These are phyloP conservation scores for Trichoderma brevicompactum DNA, from an alignment of 2,329 filamentous ascomycete genomes.

Conservation along the genomic window DNA sequence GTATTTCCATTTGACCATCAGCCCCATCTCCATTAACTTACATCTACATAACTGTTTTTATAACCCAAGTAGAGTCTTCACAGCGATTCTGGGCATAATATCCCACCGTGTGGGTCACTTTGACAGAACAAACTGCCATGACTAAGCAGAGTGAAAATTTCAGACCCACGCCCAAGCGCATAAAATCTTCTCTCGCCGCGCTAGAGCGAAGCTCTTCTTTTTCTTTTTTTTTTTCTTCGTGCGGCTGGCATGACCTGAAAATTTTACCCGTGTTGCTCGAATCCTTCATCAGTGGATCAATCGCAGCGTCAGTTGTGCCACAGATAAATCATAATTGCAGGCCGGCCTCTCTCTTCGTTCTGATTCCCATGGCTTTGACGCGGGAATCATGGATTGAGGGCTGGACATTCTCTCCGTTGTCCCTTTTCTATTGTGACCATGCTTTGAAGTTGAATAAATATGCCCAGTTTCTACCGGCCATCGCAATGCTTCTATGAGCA, in stretches of 20 bases:
- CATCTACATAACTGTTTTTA: too few species aligned
- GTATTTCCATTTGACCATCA: too few species aligned
- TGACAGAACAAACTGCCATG: slow-evolving; percentile 12
- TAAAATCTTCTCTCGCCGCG: slow-evolving; percentile 36
- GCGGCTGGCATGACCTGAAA: slow-evolving; percentile 75
- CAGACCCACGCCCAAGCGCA: slow-evolving; percentile 34
- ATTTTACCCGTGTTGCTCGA: slow-evolving; percentile 80
- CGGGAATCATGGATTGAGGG: slow-evolving; percentile 44
- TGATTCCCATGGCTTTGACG: slow-evolving; percentile 41
- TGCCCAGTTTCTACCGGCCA: background rate
- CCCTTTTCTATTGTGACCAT: background rate
- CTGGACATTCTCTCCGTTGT: slow-evolving; percentile 46
- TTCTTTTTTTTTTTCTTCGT: slow-evolving; percentile 69
- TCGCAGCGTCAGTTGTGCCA: slow-evolving; percentile 77
- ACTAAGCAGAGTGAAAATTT: slow-evolving; percentile 33
- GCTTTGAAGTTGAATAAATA: background rate
- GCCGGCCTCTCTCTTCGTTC: slow-evolving; percentile 55
- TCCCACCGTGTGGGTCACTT: too few species aligned
- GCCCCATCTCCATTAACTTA: too few species aligned
- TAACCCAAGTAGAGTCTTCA: too few species aligned
- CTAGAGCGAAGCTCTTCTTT: slow-evolving; percentile 37
- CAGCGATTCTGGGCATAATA: too few species aligned
- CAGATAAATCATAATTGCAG: slow-evolving; percentile 82
- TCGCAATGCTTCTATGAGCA: too few species aligned
- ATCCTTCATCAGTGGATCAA: slow-evolving; percentile 60